Percentiles rank a stretch among this genome's conserved stretches.
These are phyloP conservation scores for Solanum bukasovii DNA, from an alignment of 257 asterid genomes.

Conservation along the genomic window DNA sequence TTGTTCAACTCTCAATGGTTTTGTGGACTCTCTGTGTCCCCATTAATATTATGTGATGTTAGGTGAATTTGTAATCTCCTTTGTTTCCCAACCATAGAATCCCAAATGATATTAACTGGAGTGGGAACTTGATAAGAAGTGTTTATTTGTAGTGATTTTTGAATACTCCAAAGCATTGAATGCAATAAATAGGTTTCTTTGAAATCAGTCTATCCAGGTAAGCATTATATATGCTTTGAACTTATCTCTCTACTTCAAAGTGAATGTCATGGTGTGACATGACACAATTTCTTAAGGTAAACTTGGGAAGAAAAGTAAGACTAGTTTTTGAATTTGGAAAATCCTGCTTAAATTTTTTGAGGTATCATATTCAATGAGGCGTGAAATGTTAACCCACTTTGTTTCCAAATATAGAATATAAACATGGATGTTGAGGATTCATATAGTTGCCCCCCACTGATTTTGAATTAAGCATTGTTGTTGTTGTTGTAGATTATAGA, in stretches of 20 bases:
- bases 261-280: neutral
- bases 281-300: neutral
- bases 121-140: neutral
- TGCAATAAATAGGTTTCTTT: neutral
- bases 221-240: neutral
- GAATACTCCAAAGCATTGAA: neutral
- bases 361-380: neutral
- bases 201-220: neutral
- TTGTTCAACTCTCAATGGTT: neutral
- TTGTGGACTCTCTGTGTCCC: neutral
- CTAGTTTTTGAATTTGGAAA: neutral
- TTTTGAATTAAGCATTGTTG: neutral
- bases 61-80: neutral
- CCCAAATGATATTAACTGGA: neutral
- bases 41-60: neutral
- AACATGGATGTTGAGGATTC: neutral
- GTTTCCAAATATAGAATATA: neutral
- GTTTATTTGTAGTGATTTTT: neutral
- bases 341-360: neutral
- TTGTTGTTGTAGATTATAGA: neutral
- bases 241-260: neutral
- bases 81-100: neutral
- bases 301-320: neutral
- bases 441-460: neutral
- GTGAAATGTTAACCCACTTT: neutral